Evolutionary conservation across 139 green algal genomes (phyloP), one percentile per base, ranked within the genome.

Genomic region (Picochlorum sp.): DNA sequence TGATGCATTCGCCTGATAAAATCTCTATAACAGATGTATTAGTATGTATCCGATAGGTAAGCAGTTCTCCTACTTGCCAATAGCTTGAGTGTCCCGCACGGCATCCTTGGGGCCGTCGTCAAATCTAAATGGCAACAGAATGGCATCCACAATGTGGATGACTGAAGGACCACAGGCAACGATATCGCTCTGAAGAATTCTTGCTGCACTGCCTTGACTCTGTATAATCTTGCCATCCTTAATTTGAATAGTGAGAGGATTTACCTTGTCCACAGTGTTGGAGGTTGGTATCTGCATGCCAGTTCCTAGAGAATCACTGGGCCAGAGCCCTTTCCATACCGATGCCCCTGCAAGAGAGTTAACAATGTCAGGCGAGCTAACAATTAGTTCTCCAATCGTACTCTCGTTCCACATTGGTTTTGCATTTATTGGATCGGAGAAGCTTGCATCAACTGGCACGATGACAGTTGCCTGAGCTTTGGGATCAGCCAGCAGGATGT

Each of bases 111-210:
- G 53, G 7, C n/a, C 39, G 25, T 74, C 47, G 45, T 76, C 33
- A 29, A 74, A 74, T 2, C 20, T 50, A 45, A 76, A 76, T 31
- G 68, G 68, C 29, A 76, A 60, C 24, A 76, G 32, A n/a, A 76
- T 61, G 31, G 62, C 39, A 50, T 75, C 63, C 2, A 74, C 20
- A 25, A 76, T 33, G 33, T 76, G 68, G 9, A 76, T 40, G 12
- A 76, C 30, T 2, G 50, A 43, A 22, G 68, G 68, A 8, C 68
- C 68, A 45, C 68, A 76, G 10, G 68, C 56, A 5, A 40, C 44
- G 5, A 76, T 56, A 50, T 76, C 56, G 3, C 24, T 37, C 24
- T 74, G 64, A 33, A 76, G 49, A 5, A 74, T 56, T 16, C 18
- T 59, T 18, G 67, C 36, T 4, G 16, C 57, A 32, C 10, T 59